A percentile compares a stretch with the other conserved stretches of the same genome.
These are phyloP conservation scores for Pythium vanterpoolii DNA, from an alignment of 352 stramenopile species.

Conservation along the genomic window DNA sequence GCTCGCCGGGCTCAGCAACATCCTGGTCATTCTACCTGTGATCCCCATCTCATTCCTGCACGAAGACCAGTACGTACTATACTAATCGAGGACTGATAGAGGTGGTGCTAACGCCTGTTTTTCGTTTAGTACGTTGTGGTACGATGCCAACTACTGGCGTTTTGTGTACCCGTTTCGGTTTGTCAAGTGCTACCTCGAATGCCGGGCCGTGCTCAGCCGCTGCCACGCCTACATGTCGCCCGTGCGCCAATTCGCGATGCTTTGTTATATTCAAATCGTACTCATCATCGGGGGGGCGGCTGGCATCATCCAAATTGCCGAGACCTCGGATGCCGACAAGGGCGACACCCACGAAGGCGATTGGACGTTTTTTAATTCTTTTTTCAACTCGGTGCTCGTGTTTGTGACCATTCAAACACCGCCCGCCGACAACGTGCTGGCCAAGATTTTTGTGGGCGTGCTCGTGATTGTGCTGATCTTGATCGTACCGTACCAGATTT, in stretches of 20 bases:
- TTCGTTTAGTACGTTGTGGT: constrained; percentile 65
- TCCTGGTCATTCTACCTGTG: constrained; percentile 69
- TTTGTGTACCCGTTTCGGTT: constrained; percentile 86
- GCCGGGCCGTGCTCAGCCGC: constrained; percentile 68
- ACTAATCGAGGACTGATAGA: background rate
- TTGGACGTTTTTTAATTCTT: constrained; percentile 88
- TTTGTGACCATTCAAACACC: constrained; percentile 87
- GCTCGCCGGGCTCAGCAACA: constrained; percentile 44
- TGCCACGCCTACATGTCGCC: constrained; percentile 80
- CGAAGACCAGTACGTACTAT: constrained; percentile 55
- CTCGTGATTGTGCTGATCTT: constrained; percentile 84
- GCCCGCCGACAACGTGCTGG: constrained; percentile 75
- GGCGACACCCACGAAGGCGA: constrained; percentile 60
- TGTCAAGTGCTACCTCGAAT: constrained; percentile 77
- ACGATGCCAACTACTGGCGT: constrained; percentile 66
- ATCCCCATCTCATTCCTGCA: constrained; percentile 75
- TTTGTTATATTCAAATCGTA: constrained; percentile 82
- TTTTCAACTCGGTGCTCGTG: constrained; percentile 87
- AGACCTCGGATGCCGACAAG: constrained; percentile 61
- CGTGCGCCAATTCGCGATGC: constrained; percentile 71
- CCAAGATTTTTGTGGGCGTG: constrained; percentile 77
- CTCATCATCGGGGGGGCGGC: constrained; percentile 73
- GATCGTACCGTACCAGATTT: constrained; percentile 84
- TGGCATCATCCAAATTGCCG: constrained; percentile 82
- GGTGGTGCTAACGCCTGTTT: background rate